phyloP scores from a whole-genome alignment of 768 basidiomycete genomes.

The Dentipellis sp. region DNA sequence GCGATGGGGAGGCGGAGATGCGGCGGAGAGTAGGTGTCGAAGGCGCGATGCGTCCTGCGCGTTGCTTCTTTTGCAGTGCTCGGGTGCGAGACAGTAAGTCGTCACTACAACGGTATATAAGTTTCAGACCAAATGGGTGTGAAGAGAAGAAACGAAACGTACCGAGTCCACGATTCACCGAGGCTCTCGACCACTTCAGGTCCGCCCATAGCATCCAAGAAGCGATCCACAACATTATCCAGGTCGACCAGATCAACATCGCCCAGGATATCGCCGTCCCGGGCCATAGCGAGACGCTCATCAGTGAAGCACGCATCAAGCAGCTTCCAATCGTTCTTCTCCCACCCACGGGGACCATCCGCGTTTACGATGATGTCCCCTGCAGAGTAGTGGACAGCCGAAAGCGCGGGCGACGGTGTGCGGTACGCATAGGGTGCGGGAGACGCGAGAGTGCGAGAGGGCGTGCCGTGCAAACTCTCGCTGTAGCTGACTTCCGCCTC shows the following conservation, averaged over 20 bases:
- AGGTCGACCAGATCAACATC: conserved; percentile 43
- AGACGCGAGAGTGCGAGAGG: background rate
- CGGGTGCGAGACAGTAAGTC: conserved; percentile 39
- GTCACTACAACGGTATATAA: conserved; percentile 28
- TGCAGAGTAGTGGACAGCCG: background rate
- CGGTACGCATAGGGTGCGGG: conserved; percentile 4
- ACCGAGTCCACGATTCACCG: conserved; percentile 53
- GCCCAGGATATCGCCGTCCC: conserved; percentile 28
- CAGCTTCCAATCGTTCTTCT: conserved; percentile 70
- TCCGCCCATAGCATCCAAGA: conserved; percentile 41
- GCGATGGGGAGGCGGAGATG: conserved; percentile 17
- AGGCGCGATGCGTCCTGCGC: conserved; percentile 44
- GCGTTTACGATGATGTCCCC: conserved; percentile 3
- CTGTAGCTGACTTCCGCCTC: conserved; percentile 31
- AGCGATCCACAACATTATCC: conserved; percentile 53
- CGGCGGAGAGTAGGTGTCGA: conserved; percentile 36
- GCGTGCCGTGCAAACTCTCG: conserved; percentile 7
- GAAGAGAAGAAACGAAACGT: conserved; percentile 19
- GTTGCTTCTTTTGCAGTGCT: conserved; percentile 54
- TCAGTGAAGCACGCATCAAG: conserved; percentile 76
- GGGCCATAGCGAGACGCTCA: conserved; percentile 45
- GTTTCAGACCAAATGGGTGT: background rate
- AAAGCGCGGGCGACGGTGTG: conserved; percentile 8
- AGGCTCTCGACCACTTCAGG: conserved; percentile 26
- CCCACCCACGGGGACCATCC: conserved; percentile 38